Evolutionary conservation across 352 stramenopile genomes (phyloP), one percentile per base, ranked within the genome.

Genomic region (Phytopythium chamaehyphon): DNA sequence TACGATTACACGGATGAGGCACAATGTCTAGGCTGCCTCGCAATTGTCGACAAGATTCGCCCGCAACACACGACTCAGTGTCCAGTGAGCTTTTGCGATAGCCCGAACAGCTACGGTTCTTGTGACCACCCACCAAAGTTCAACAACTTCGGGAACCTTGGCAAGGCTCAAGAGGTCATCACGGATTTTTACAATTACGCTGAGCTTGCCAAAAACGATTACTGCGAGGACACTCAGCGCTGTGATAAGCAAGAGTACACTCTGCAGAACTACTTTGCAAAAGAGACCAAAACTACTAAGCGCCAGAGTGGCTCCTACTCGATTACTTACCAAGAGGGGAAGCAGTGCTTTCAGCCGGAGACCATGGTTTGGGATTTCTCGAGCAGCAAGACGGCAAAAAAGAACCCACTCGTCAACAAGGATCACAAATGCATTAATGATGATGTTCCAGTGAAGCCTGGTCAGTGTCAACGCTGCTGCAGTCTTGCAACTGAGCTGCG

Each of bases 1-100:
- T 66, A 67, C 43, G 76, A 90, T 53, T 86, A 85, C 51, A 67
- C 50, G 10, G 56, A 33, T 0, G 48, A 63, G 1, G 62, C 75
- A 2, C 64, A 55, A 49, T 90, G 76, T 51, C 43, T 51, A 6
- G 78, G 73, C 2, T 90, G 78, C 37, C 51, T 90, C 3, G 62
- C 70, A 0, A 73, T 90, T 16, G 60, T 85, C 6, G 78, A 90
- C 47, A 55, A 78, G 2, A 64, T 66, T 42, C 76, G 76, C n/a
- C 78, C 78, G 1, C 54, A 54, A 12, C 47, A 47, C 31, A 84
- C 60, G 1, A 69, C 57, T 0, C 19, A 28, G 23, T 88, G 78
- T 12, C 76, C 76, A 0, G 28, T 22, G 10, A 63, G 49, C 33
- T 76, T 82, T 44, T 75, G 58, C 31, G 77, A 83, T 28, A 36